Base-by-base conservation (phyloP, 1,284 basidiomycete genomes). In the Mycosarcoma mackinlayi region DNA sequence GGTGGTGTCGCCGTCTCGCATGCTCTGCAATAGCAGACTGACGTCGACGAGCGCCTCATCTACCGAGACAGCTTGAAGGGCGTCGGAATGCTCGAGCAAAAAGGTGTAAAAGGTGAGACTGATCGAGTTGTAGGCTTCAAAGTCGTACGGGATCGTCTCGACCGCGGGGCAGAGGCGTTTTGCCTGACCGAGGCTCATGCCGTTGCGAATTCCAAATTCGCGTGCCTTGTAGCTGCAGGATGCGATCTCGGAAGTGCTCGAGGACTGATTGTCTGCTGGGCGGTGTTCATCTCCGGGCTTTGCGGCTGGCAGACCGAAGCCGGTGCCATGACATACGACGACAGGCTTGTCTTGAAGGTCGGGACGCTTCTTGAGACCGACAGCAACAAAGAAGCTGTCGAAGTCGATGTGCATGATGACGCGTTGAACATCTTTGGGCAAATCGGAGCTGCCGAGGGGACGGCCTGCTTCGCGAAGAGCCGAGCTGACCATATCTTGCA, bases 21-120 rank as follows among this genome's bases (percentile, higher is more conserved):
- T 75, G 14, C 38, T 53, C 25, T 69, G 63, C 19, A 92, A 88
- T 0, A 88, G 87, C 9, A 85, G 87, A 0, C 92, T 90, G 5
- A 94, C 92, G 57, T 98, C 94, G 61, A 98, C 88, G 10, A 98
- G 86, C 0, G 93, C 94, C 83, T 98, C 95, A 73, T 98, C 95
- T 1, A 98, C 91, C 6, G 93, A 95, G 1, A 97, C 94, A 0
- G 94, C 94, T 84, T 98, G 90, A 4, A 98, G 86, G 69, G 94
- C 92, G 76, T 97, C 93, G 5, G 93, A 91, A 75, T 92, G 89
- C 0, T 87, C 85, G 87, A 97, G 91, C 19, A 98, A 86, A 51
- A 96, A 90, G 1, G 92, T 92, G 83, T 98, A 98, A 80, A 98
- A 96, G 31, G 90, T 57, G 91, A 94, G 60, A 75, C 91, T 93